Base-by-base conservation (phyloP, 2,329 filamentous ascomycete species). In the Ceratocystis albifundus region DNA sequence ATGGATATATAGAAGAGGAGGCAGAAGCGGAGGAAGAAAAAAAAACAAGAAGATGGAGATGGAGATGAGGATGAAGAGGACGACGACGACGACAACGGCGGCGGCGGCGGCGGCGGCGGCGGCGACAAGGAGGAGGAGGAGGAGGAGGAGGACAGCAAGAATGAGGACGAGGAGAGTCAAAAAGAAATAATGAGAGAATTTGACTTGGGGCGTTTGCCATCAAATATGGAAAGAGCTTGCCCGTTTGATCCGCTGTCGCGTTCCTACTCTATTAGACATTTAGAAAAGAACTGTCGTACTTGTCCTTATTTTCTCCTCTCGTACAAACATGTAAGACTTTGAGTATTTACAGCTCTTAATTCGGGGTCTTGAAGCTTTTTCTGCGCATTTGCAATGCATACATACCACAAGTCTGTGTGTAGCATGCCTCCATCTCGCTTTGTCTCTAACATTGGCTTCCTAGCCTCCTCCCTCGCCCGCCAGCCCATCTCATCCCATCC, bases 171-270 rank as follows among this genome's bases (percentile, higher is more conserved):
- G 46, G 20, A 25, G 46, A 53, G 30, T 8, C 10, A 17, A 41
- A 62, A 17, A 32, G 15, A 46, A n/a, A 22, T 12, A 17, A 32
- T 22, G 30, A 22, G 12, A 20, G n/a, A 22, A 53, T 22, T 53
- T 53, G 48, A 53, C 8, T 25, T 53, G 22, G 22, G 48, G 25
- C 25, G 10, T 15, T 41, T 41, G 48, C 25, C 48, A 15, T 28
- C 48, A 53, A 15, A 15, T 53, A 32, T 17, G 55, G 55, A 30
- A 59, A 59, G 55, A 59, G 28, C 55, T 30, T 20, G 15, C 7
- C 55, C 55, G 55, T 59, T 59, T 59, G 55, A 59, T 59, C 28
- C 55, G n/a, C 55, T 36, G 55, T 59, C 55, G 55, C 55, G 55
- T 59, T 36, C 55, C 55, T 59, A 59, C 55, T 36, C 28, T 30